A percentile compares a stretch with the other conserved stretches of the same genome.
Evolutionary conservation across 2,329 filamentous ascomycete species (phyloP).

Genomic region (Venturia pyrina): DNA sequence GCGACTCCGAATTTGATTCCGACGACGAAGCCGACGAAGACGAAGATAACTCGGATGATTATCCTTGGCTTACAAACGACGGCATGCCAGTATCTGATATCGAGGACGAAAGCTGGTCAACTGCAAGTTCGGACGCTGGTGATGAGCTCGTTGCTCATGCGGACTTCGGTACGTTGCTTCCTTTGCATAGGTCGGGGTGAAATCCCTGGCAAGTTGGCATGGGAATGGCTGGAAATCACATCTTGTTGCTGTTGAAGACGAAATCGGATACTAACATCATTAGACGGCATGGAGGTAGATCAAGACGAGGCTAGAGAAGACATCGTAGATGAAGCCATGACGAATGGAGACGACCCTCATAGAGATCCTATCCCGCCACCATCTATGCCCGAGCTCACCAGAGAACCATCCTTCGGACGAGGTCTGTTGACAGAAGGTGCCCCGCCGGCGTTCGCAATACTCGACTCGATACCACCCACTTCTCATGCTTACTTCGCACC

Average conservation of each 20-base stretch:
- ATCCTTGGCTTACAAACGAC: not conserved
- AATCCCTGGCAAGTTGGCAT: not conserved
- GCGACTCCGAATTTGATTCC: not conserved
- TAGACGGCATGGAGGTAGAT: not conserved
- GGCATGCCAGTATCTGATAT: constrained; percentile 5
- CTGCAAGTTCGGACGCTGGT: not conserved
- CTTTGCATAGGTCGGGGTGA: not conserved
- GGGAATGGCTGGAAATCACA: not conserved
- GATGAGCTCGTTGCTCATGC: not conserved
- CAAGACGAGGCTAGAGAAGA: not conserved
- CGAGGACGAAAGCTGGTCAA: constrained; percentile 3
- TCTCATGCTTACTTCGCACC: constrained; percentile 30
- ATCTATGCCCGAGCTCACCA: constrained; percentile 1
- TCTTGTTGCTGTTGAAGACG: not conserved
- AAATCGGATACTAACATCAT: not conserved
- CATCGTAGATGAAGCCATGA: not conserved
- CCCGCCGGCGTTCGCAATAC: constrained; percentile 24
- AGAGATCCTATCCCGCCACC: not conserved
- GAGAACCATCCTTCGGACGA: constrained; percentile 4
- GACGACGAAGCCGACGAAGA: not conserved
- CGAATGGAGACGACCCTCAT: not conserved
- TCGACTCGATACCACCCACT: constrained; percentile 24
- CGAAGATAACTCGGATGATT: not conserved
- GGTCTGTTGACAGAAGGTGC: constrained; percentile 12
- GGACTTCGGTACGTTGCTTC: not conserved